Conservation (phyloP, 495 filamentous ascomycete genomes). For the Sphaerosporella brunnea region DNA sequence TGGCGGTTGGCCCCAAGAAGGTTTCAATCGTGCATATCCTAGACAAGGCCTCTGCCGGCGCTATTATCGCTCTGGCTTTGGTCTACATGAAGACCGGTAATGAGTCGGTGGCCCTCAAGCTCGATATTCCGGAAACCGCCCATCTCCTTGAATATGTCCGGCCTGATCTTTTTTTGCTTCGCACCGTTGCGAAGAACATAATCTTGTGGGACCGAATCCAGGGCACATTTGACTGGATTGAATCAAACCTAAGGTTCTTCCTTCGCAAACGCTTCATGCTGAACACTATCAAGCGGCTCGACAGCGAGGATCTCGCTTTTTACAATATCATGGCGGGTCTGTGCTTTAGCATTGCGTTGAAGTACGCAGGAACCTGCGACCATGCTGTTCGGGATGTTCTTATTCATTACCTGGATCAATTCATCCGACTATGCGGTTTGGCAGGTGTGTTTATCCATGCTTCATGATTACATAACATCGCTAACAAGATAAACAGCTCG, state of each 20-base stretch:
- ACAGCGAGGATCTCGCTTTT: constrained; percentile 69
- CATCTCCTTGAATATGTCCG: constrained; percentile 88
- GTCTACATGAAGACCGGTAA: constrained; percentile 98
- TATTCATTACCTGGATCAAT: constrained; percentile 67
- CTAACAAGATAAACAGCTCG: constrained; percentile 24
- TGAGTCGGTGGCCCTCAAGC: constrained; percentile 68
- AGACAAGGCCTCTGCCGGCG: constrained; percentile 78
- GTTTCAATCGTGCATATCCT: constrained; percentile 78
- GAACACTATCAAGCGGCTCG: constrained; percentile 36
- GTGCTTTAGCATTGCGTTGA: constrained; percentile 67
- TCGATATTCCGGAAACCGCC: constrained; percentile 76
- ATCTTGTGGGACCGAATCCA: constrained; percentile 83
- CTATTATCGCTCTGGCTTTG: constrained; percentile 73
- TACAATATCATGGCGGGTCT: constrained; percentile 83
- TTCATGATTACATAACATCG: neutral
- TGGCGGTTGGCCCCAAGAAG: constrained; percentile 73
- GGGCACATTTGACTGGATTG: constrained; percentile 54
- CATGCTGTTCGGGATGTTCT: constrained; percentile 57
- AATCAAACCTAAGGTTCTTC: constrained; percentile 45
- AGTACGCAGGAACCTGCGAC: constrained; percentile 70
- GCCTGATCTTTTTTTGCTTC: constrained; percentile 77
- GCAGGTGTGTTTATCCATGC: constrained; percentile 26
- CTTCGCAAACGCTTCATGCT: constrained; percentile 29
- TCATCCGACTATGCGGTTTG: constrained; percentile 58
- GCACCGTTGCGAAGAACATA: constrained; percentile 75